Conservation (phyloP, 2,329 filamentous ascomycete genomes). For the Paraphaeosphaeria minitans region DNA sequence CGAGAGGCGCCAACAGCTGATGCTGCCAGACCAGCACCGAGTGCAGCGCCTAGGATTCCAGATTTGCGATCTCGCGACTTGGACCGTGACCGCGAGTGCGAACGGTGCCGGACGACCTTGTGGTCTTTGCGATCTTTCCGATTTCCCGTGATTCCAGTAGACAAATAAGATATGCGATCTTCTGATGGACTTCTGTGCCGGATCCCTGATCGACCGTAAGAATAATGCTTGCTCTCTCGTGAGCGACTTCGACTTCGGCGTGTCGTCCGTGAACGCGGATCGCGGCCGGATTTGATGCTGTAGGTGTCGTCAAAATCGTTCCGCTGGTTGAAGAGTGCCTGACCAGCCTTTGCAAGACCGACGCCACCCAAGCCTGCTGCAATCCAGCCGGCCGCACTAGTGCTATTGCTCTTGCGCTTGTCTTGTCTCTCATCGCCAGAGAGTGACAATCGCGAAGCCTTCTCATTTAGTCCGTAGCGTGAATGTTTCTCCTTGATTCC, state of each 20-base stretch:
- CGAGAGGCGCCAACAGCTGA: slow-evolving; percentile 44
- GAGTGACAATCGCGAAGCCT: slow-evolving; percentile 41
- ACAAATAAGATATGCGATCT: slow-evolving; percentile 41
- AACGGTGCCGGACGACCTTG: slow-evolving; percentile 36
- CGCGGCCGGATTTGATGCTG: slow-evolving; percentile 60
- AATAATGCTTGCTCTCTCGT: slow-evolving; percentile 49
- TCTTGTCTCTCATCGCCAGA: slow-evolving; percentile 35
- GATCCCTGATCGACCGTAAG: slow-evolving; percentile 51
- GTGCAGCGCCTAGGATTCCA: slow-evolving; percentile 43
- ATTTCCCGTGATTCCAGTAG: slow-evolving; percentile 38
- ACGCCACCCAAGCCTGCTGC: slow-evolving; percentile 61
- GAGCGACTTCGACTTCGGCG: slow-evolving; percentile 46
- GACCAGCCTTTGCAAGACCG: slow-evolving; percentile 58
- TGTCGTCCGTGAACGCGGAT: slow-evolving; percentile 36
- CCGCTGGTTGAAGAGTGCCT: slow-evolving; percentile 57
- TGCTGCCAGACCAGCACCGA: slow-evolving; percentile 47
- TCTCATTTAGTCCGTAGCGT: slow-evolving; percentile 53
- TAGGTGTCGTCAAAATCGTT: slow-evolving; percentile 66
- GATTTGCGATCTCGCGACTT: slow-evolving; percentile 41
- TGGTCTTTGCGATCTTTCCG: slow-evolving; percentile 36
- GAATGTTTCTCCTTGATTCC: slow-evolving; percentile 63
- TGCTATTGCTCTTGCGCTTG: slow-evolving; percentile 51
- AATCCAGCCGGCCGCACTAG: slow-evolving; percentile 56
- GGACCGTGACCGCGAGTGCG: slow-evolving; percentile 51
- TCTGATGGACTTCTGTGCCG: slow-evolving; percentile 46